Conservation (phyloP, 176 grass and related monocot genomes). For the Melocanna baccifera region DNA sequence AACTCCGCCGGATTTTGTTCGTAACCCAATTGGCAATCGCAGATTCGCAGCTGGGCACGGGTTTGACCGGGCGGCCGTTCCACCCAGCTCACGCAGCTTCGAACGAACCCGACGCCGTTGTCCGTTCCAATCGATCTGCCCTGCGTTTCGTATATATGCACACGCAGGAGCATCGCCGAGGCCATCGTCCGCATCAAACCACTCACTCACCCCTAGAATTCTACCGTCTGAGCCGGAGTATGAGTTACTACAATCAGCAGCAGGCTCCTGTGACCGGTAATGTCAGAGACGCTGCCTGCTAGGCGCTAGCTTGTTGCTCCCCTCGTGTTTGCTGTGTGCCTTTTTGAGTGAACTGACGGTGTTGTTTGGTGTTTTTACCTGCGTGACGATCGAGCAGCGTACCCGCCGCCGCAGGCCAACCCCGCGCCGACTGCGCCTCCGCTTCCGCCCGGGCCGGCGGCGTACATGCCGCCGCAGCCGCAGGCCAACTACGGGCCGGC, state of each 20-base stretch:
- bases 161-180: neutral
- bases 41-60: neutral
- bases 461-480: neutral
- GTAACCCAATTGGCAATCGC: neutral
- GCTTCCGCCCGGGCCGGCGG: neutral
- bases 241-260: conserved; percentile 46
- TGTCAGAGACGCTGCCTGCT: neutral
- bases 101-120: neutral
- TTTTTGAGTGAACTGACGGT: neutral
- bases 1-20: conserved; percentile 28
- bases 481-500: neutral
- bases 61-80: neutral
- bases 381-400: conserved; percentile 26
- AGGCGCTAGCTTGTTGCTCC: neutral
- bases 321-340: neutral
- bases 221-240: neutral
- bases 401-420: conserved; percentile 29
- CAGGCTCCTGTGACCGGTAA: conserved; percentile 35
- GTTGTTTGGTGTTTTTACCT: neutral
- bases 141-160: neutral
- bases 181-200: neutral
- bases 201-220: neutral
- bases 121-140: neutral
- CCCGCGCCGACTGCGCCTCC: conserved; percentile 18
- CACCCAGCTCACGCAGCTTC: neutral